These are phyloP conservation scores for Rhodomyrtus tomentosa DNA, from an alignment of 345 rosid genomes.

Conservation along the genomic window DNA sequence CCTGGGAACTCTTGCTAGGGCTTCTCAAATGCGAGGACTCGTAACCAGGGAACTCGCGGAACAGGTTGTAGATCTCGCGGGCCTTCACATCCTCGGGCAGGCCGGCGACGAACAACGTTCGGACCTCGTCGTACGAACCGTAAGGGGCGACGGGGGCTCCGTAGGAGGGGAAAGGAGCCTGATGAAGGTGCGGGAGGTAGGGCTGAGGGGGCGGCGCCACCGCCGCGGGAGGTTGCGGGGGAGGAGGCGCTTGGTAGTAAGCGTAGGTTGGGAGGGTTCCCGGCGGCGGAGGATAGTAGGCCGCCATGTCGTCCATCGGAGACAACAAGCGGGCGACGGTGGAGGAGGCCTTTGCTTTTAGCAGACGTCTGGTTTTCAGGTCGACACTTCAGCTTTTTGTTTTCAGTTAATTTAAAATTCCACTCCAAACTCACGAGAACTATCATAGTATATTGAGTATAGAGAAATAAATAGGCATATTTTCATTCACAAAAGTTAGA, in stretches of 20 bases:
- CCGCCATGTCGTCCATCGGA: conserved; percentile 49
- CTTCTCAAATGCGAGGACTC: conserved; percentile 75
- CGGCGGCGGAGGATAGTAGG: conserved; percentile 26
- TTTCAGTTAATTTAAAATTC: too few relatives aligned
- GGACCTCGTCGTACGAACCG: conserved; percentile 36
- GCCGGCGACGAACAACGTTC: conserved; percentile 87
- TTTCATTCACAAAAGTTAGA: too few relatives aligned
- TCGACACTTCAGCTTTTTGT: too few relatives aligned
- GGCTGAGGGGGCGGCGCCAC: conserved; percentile 16
- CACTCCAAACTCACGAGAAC: too few relatives aligned
- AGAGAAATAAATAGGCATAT: too few relatives aligned
- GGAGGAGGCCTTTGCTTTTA: neutral
- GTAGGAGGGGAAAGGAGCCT: conserved; percentile 18
- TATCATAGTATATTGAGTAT: too few relatives aligned
- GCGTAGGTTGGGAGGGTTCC: conserved; percentile 5
- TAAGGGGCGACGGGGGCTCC: conserved; percentile 12
- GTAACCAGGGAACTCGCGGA: conserved; percentile 82
- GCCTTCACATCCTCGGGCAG: conserved; percentile 82
- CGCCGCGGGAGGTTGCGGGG: conserved; percentile 17
- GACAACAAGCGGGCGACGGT: neutral
- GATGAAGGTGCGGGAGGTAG: conserved; percentile 10
- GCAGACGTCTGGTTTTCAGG: neutral
- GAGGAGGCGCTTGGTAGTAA: conserved; percentile 16
- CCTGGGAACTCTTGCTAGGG: conserved; percentile 43
- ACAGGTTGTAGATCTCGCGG: conserved; percentile 80